A percentile compares a stretch with the other conserved stretches of the same genome.
Evolutionary conservation across 1,139 yeast species (phyloP).

Genomic region (Groenewaldozyma sp.): DNA sequence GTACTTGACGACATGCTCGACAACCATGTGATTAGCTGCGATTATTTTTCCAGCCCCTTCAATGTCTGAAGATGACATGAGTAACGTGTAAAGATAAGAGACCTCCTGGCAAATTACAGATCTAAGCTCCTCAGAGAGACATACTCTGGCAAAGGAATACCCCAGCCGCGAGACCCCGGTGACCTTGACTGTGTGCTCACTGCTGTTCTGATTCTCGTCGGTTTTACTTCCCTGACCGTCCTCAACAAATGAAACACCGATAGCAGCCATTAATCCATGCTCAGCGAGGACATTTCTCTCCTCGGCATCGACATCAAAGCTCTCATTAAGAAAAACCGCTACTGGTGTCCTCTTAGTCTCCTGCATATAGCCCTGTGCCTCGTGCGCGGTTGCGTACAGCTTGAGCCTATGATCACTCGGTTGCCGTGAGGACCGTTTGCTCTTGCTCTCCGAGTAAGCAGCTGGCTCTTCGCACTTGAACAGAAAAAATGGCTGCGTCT

Average conservation of each 20-base stretch:
- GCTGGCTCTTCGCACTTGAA: conserved; percentile 35
- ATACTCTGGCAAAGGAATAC: conserved; percentile 21
- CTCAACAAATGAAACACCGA: conserved; percentile 36
- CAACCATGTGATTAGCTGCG: conserved; percentile 18
- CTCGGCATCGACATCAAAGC: conserved; percentile 18
- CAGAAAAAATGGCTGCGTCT: conserved; percentile 78
- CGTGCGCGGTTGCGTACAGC: conserved; percentile 76
- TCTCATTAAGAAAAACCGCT: conserved; percentile 53
- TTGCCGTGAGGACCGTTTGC: neutral
- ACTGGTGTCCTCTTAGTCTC: conserved; percentile 49
- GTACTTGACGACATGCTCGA: conserved; percentile 22
- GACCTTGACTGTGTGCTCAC: conserved; percentile 6
- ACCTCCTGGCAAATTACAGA: conserved; percentile 24
- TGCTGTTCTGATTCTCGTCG: neutral
- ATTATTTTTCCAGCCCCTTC: conserved; percentile 20
- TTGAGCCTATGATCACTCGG: conserved; percentile 34
- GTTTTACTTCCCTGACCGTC: conserved; percentile 17
- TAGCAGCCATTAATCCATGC: conserved; percentile 37
- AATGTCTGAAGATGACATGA: conserved; percentile 25
- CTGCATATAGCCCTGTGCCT: conserved; percentile 42
- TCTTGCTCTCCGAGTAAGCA: neutral
- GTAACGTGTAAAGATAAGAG: conserved; percentile 27
- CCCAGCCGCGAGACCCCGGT: conserved; percentile 14
- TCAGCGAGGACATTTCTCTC: conserved; percentile 29
- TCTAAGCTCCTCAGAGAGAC: conserved; percentile 21